Evolutionary conservation across 1,139 yeast species (phyloP), one percentile per base, ranked within the genome.

Genomic region (Geotrichum aggregatum): DNA sequence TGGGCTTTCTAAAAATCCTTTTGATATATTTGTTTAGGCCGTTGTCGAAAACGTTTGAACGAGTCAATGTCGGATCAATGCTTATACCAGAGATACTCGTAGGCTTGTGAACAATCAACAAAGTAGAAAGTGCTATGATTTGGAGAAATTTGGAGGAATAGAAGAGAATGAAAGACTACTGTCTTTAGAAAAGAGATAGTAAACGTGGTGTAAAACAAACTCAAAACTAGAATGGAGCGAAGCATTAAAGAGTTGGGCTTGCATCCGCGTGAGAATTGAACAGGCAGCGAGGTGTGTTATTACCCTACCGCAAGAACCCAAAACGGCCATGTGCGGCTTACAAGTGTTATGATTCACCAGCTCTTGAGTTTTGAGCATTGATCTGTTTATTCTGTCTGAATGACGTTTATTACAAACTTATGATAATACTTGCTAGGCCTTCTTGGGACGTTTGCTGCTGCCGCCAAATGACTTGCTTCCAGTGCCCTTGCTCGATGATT

Each of bases 201-300:
- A 24, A 24, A 24, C 28, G 28, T 5, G 8, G 28, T 5, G 8
- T 5, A 24, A 19, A 14, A 18, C 4, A 36, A 16, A n/a, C 13
- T 8, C 8, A 24, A 8, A 24, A 24, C 8, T n/a, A 34, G 34
- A 30, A 34, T 34, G 36, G 18, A 34, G 36, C n/a, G 16, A n/a
- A 34, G n/a, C 16, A 34, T n/a, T 16, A 34, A 34, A 34, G 36
- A n/a, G 36, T n/a, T 34, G 36, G 36, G 36, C 36, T 34, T 34
- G 36, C 36, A 34, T 34, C 36, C 36, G 36, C 16, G 16, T 34
- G n/a, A 10, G 18, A 16, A 16, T 34, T n/a, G 8, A n/a, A 24
- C 28, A 5, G 28, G 28, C 28, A 24, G 8, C 5, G 8, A 24
- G 28, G 8, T 5, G 28, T 24, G 28, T 24, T 24, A 4, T 34